Conservation (phyloP, 176 grass and related monocot genomes). For the Triticum dicoccoides region DNA sequence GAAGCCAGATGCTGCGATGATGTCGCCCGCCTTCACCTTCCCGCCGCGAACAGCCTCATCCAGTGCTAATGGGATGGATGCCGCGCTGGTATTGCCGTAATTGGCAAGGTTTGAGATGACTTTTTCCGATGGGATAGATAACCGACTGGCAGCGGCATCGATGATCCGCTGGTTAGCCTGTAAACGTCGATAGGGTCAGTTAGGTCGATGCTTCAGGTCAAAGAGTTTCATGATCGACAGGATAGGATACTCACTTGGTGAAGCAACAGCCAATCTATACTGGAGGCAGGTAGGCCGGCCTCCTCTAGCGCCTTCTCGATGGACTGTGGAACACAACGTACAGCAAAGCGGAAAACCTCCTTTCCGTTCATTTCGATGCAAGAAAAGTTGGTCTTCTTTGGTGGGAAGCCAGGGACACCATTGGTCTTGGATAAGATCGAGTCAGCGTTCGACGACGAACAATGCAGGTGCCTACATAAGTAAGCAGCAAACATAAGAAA, state of each 20-base stretch:
- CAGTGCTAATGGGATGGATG: conserved; percentile 93
- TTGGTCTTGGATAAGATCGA: conserved; percentile 54
- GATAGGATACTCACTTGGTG: conserved; percentile 70
- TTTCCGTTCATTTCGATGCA: conserved; percentile 95
- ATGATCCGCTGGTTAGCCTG: conserved; percentile 94
- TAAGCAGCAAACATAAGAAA: conserved; percentile 29
- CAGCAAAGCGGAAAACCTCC: conserved; percentile 94
- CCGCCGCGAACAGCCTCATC: conserved; percentile 78
- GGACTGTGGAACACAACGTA: conserved; percentile 73
- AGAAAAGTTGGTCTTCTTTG: conserved; percentile 70
- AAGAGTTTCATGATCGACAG: background rate
- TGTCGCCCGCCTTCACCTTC: conserved; percentile 72
- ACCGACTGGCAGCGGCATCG: conserved; percentile 69
- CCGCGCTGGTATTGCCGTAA: conserved; percentile 89
- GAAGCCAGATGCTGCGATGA: conserved; percentile 74
- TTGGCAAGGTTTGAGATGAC: conserved; percentile 91
- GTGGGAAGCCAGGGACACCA: conserved; percentile 61
- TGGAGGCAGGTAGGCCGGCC: conserved; percentile 61
- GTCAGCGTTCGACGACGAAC: conserved; percentile 12
- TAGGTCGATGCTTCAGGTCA: conserved; percentile 1
- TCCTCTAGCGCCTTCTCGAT: conserved; percentile 78
- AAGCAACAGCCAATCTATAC: conserved; percentile 88
- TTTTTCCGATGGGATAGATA: conserved; percentile 84
- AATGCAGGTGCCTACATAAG: conserved; percentile 65
- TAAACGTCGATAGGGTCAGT: background rate